A percentile compares a stretch with the other conserved stretches of the same genome.
phyloP scores from a whole-genome alignment of 2,329 filamentous ascomycete species.

The Cladophialophora exuberans region DNA sequence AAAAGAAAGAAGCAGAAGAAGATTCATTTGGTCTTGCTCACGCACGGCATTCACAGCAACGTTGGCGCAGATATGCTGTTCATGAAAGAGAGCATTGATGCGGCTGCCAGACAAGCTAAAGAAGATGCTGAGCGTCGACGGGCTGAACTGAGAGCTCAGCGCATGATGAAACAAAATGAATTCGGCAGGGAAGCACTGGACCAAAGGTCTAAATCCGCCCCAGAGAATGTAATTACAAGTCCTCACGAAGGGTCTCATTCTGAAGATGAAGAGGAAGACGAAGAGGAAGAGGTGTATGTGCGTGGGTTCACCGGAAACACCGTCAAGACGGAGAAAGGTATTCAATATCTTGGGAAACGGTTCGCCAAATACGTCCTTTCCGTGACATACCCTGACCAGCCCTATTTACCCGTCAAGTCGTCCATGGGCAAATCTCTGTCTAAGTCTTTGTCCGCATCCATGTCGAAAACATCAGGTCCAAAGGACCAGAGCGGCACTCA shows the following conservation, averaged over 20 bases:
- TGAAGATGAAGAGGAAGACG: slow-evolving; percentile 57
- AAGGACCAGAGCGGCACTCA: slow-evolving; percentile 21
- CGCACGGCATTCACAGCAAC: slow-evolving; percentile 95
- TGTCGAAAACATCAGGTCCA: slow-evolving; percentile 25
- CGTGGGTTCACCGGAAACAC: slow-evolving; percentile 60
- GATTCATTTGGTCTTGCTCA: slow-evolving; percentile 87
- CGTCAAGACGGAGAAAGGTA: slow-evolving; percentile 84
- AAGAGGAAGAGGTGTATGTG: slow-evolving; percentile 57
- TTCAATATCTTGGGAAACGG: slow-evolving; percentile 94
- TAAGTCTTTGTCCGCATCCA: slow-evolving; percentile 51
- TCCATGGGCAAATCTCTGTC: slow-evolving; percentile 54
- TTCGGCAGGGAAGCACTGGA: slow-evolving; percentile 25
- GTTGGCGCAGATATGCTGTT: slow-evolving; percentile 95
- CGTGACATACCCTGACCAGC: slow-evolving; percentile 92
- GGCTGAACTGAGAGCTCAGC: slow-evolving; percentile 51
- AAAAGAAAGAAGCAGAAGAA: slow-evolving; percentile 67
- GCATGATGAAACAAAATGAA: slow-evolving; percentile 35
- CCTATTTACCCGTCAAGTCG: slow-evolving; percentile 71
- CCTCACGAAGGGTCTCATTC: too few species aligned
- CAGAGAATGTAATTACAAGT: slow-evolving; percentile 28
- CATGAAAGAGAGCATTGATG: slow-evolving; percentile 95
- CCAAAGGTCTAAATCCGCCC: slow-evolving; percentile 27
- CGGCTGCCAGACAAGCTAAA: slow-evolving; percentile 73
- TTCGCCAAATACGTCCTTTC: slow-evolving; percentile 87
- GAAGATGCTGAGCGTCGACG: slow-evolving; percentile 67